Percentiles rank a stretch among this genome's conserved stretches.
Evolutionary conservation across 305 asterid species (phyloP).

Genomic region (Plantago lanceolata): DNA sequence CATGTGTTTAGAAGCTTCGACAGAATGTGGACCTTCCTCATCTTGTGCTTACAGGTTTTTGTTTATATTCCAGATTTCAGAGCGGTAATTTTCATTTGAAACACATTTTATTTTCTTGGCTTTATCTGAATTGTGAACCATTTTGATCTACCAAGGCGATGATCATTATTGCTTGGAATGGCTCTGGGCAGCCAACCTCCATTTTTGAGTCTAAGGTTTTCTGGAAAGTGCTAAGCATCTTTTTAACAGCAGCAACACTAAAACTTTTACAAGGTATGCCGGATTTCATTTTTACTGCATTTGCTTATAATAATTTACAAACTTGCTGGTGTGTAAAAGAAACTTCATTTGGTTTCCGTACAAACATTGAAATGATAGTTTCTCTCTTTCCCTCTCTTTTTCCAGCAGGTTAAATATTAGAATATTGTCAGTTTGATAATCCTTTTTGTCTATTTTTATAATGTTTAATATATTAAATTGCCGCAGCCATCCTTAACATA

Average conservation of each 20-base stretch:
- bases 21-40: conserved; percentile 98
- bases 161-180: conserved; percentile 97
- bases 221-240: conserved; percentile 86
- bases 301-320: too few species aligned
- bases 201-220: conserved; percentile 54
- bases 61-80: conserved; percentile 15
- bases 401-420: too few species aligned
- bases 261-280: conserved; percentile 90
- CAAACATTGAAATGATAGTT: too few species aligned
- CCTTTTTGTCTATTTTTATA: too few species aligned
- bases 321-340: not conserved
- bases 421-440: not conserved
- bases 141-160: conserved; percentile 61
- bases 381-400: too few species aligned
- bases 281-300: not conserved
- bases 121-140: conserved; percentile 15
- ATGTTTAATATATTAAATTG: not conserved
- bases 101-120: not conserved
- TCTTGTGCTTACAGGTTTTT: conserved; percentile 86
- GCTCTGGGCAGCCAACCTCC: conserved; percentile 59
- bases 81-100: conserved; percentile 19
- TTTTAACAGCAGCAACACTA: conserved; percentile 87
- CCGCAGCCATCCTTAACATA: conserved; percentile 81
- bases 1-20: conserved; percentile 90
- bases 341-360: not conserved